Evolutionary conservation across 2,329 filamentous ascomycete genomes (phyloP).

Genomic region (Curvularia hawaiiensis): DNA sequence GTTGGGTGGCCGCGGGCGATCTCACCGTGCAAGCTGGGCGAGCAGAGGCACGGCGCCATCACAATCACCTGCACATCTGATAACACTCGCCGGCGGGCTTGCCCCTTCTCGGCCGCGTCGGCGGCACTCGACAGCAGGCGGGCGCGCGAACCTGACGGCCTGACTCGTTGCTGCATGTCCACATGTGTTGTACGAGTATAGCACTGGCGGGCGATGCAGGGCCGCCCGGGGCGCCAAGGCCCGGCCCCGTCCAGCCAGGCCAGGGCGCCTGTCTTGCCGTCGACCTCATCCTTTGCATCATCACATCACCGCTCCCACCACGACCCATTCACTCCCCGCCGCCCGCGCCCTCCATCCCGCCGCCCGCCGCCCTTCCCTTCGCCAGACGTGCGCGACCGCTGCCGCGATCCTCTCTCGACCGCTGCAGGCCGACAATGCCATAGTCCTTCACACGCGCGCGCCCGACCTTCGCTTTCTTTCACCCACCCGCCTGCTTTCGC

Average conservation of each 20-base stretch:
- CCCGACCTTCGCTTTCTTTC: constrained; percentile 10
- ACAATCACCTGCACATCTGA: constrained; percentile 27
- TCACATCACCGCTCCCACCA: constrained; percentile 14
- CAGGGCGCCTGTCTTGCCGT: constrained; percentile 15
- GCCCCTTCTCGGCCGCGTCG: not conserved
- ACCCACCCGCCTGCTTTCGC: constrained; percentile 15
- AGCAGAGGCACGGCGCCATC: constrained; percentile 20
- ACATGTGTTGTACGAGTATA: no score
- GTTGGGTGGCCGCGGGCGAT: constrained; percentile 15
- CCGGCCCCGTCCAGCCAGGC: constrained; percentile 3
- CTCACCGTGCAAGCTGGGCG: constrained; percentile 15
- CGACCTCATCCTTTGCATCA: constrained; percentile 18
- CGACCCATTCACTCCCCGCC: not conserved
- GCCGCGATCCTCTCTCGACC: constrained; percentile 9
- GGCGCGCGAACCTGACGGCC: not conserved
- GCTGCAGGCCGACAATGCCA: constrained; percentile 14
- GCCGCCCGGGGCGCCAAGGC: constrained; percentile 3
- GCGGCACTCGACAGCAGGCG: not conserved
- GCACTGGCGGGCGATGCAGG: not conserved
- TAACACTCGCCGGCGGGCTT: constrained; percentile 1
- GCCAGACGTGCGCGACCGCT: constrained; percentile 19
- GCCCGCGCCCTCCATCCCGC: not conserved
- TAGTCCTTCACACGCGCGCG: not conserved
- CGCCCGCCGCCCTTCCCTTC: not conserved
- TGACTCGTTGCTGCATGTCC: constrained; percentile 5